Conservation (phyloP, 2,329 filamentous ascomycete genomes). For the Aspergillus ochraceoroseus region DNA sequence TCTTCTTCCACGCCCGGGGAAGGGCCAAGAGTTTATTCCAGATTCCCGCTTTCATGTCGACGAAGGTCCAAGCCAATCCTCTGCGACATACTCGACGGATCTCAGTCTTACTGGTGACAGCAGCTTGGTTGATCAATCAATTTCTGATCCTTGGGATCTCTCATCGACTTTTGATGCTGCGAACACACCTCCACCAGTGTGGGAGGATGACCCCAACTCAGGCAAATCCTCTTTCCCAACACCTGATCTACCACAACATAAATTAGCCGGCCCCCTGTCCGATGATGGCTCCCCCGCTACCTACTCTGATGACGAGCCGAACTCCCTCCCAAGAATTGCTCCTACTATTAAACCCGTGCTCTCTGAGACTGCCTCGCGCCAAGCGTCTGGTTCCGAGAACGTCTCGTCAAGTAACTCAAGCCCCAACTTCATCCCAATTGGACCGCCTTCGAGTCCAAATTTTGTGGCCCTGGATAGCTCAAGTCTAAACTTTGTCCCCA, state of each 20-base stretch:
- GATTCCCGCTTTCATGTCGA: constrained; percentile 33
- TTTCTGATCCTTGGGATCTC: constrained; percentile 33
- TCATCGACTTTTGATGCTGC: constrained; percentile 36
- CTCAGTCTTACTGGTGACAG: constrained; percentile 25
- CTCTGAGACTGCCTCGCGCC: constrained; percentile 31
- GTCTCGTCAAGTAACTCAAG: constrained; percentile 35
- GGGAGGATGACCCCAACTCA: constrained; percentile 38
- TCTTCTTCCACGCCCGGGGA: constrained; percentile 40
- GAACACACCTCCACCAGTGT: constrained; percentile 37
- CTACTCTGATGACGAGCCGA: constrained; percentile 35
- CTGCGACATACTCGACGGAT: constrained; percentile 29
- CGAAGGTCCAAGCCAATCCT: constrained; percentile 28
- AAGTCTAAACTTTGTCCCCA: constrained; percentile 37
- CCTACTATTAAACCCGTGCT: constrained; percentile 39
- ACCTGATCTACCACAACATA: constrained; percentile 23
- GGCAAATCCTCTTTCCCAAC: constrained; percentile 37
- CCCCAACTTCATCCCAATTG: constrained; percentile 40
- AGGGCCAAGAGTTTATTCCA: constrained; percentile 34
- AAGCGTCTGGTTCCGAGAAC: constrained; percentile 21
- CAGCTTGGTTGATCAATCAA: constrained; percentile 28
- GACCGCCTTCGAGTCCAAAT: constrained; percentile 40
- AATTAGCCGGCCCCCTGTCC: constrained; percentile 20
- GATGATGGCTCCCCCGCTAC: constrained; percentile 23
- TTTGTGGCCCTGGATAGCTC: constrained; percentile 39
- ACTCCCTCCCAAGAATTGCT: constrained; percentile 29